Base-by-base conservation (phyloP, 352 stramenopile genomes). In the Salisapilia sapeloensis region DNA sequence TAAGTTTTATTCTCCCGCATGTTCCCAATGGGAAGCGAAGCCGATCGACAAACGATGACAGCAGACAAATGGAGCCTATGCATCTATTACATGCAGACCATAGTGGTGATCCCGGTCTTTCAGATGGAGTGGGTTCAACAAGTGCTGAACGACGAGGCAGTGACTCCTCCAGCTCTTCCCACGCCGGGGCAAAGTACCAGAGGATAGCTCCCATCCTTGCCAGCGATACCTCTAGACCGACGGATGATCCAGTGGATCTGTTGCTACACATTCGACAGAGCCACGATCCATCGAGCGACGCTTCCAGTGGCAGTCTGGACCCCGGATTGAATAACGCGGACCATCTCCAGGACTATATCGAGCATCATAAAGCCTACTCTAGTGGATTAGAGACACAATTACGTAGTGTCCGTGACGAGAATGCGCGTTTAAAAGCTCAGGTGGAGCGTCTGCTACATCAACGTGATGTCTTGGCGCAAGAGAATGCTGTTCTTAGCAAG, bases 11-110 rank as follows among this genome's bases (percentile, higher is more conserved):
- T n/a, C 35, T 53, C 23, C 41, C 52, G 15, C 15, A 49, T 8
- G 72, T 59, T 2, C 56, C 59, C 8, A 59, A 53, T 9, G 53
- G 48, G 9, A 77, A 77, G 38, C 55, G 59, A 7, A 74, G 71
- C 23, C 47, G 60, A 4, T 30, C 47, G 8, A 34, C 41, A 0
- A 27, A 23, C n/a, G 45, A 63, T 20, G 36, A 23, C 11, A n/a
- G 22, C 13, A n/a, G 26, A 31, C 26, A 6, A 31, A 31, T 31
- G n/a, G 26, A 31, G 16, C 6, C 19, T 14, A 6, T 31, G 16
- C 3, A 14, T 31, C 6, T 16, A 3, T 31, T 31, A 14, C 26
- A 31, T 6, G 3, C 26, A 31, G 6, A 31, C 14, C n/a, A n/a
- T n/a, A n/a, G n/a, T n/a, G n/a, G n/a, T n/a, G n/a, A n/a, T n/a